Base-by-base conservation (phyloP, 2,329 filamentous ascomycete species). In the Exophiala calicioides region DNA sequence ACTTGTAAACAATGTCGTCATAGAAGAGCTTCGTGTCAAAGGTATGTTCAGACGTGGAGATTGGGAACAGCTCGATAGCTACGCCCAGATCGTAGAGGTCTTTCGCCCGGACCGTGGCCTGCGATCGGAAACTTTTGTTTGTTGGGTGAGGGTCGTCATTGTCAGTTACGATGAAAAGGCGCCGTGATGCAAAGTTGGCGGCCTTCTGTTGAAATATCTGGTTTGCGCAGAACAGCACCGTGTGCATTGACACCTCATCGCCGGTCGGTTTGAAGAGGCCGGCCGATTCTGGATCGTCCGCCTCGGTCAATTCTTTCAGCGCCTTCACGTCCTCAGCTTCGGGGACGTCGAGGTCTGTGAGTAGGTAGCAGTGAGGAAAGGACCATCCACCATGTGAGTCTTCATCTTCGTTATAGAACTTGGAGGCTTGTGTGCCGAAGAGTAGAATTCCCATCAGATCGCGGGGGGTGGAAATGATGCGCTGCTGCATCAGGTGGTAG, bases 371-470 rank as follows among this genome's bases (percentile, higher is more conserved):
- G 65, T 96, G 86, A 2, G 90, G 89, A 61, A 95, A 96, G 16
- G 80, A 80, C 5, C 85, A 68, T 9, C 77, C 78, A 44, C 74
- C 75, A 5, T 76, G 73, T 21, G 69, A 71, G 35, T 73, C 74
- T 47, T 77, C 80, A 47, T 81, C 78, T 33, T 84, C 82, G 12
- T 83, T 81, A 34, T 85, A 81, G 55, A 90, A 90, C 59, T 85
- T 90, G 29, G 89, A 88, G 68, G 88, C 80, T 61, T 94, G 77
- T 0, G 93, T 98, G 6, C 90, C 90, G 64, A 94, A 98, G 0
- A 98, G 75, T 27, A 98, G 67, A 19, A 98, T 86, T 2, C 91
- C 90, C 80, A 98, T 96, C 88, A 96, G 94, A 53, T 98, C 93
- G 62, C 85, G 90, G 1, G 93, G 93, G 52, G 90, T 91, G 3